Evolutionary conservation across 495 filamentous ascomycete species (phyloP).

Genomic region (Hyphodiscus hymeniophilus): DNA sequence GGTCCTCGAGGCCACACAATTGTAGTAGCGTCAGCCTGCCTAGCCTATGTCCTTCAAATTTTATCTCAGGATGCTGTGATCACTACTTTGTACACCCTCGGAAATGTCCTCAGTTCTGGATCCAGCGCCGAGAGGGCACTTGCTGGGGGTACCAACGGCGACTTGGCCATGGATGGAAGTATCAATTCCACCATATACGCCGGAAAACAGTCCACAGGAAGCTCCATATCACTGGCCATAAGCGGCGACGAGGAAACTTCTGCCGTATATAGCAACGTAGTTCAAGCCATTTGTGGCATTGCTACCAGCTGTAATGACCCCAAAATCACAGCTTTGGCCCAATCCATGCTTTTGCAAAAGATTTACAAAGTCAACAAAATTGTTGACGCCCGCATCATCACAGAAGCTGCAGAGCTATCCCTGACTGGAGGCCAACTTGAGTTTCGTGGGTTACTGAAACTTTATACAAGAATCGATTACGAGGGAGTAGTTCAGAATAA

Average conservation of each 20-base stretch:
- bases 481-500: slow-evolving; percentile 63
- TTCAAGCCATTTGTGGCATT: slow-evolving; percentile 84
- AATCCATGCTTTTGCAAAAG: slow-evolving; percentile 92
- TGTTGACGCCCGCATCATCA: slow-evolving; percentile 77
- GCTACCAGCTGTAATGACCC: slow-evolving; percentile 73
- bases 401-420: slow-evolving; percentile 70
- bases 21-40: slow-evolving; percentile 65
- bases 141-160: slow-evolving; percentile 21
- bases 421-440: slow-evolving; percentile 65
- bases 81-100: slow-evolving; percentile 87
- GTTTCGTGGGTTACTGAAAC: slow-evolving; percentile 75
- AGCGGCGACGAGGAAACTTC: slow-evolving; percentile 66
- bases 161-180: slow-evolving; percentile 23
- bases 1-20: slow-evolving; percentile 55
- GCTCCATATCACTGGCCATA: slow-evolving; percentile 65
- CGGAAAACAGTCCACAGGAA: slow-evolving; percentile 55
- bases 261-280: slow-evolving; percentile 65
- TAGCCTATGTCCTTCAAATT: slow-evolving; percentile 68
- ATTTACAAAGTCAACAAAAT: slow-evolving; percentile 68
- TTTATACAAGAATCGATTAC: slow-evolving; percentile 64
- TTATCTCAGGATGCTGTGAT: slow-evolving; percentile 90
- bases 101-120: slow-evolving; percentile 77
- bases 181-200: slow-evolving; percentile 36
- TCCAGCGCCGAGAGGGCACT: slow-evolving; percentile 33
- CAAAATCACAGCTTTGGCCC: slow-evolving; percentile 89